Evolutionary conservation across 1,284 basidiomycete genomes (phyloP), one percentile per base, ranked within the genome.

Genomic region (Moesziomyces parantarcticus): DNA sequence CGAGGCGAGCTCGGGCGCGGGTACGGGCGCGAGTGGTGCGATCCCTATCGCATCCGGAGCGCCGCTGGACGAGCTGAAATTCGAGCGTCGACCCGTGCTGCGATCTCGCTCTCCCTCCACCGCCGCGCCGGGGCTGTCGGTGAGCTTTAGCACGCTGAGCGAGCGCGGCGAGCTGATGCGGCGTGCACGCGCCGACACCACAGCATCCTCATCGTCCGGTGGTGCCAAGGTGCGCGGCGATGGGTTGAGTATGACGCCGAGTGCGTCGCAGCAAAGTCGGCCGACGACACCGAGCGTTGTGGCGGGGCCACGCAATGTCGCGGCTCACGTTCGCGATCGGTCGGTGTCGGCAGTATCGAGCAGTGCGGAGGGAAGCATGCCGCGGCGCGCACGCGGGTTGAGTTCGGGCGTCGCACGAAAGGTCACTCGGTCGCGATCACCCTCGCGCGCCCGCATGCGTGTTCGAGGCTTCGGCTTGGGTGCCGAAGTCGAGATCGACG

Each of bases 61-160:
- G 13, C 50, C 40, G 5, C 52, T 68, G 22, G 54, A 65, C 45
- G 66, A 72, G 32, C 63, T 79, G 39, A 66, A 68, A 18, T 79
- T 79, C 43, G 76, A 79, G 50, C 69, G 77, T 45, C 57, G 77
- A 26, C 76, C 66, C 1, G 70, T 79, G 3, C 66, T 70, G 3
- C 68, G 77, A n/a, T 79, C 77, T 1, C 61, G 77, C 7, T 76
- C 74, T 11, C 77, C 77, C 0, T 76, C 73, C 2, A 73, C 57
- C 2, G 65, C 56, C 4, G 46, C n/a, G 22, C 51, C 69, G 3
- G 59, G 50, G 7, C 58, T 76, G 21, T 74, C 71, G 22, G 65
- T 74, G 44, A 74, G 65, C 50, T 65, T 74, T 26, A 60, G 56
- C 54, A 68, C 68, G n/a, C 60, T 62, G 29, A 48, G 53, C 44